Conservation (phyloP, 2,329 filamentous ascomycete genomes). For the Chalaropsis ovoidea region DNA sequence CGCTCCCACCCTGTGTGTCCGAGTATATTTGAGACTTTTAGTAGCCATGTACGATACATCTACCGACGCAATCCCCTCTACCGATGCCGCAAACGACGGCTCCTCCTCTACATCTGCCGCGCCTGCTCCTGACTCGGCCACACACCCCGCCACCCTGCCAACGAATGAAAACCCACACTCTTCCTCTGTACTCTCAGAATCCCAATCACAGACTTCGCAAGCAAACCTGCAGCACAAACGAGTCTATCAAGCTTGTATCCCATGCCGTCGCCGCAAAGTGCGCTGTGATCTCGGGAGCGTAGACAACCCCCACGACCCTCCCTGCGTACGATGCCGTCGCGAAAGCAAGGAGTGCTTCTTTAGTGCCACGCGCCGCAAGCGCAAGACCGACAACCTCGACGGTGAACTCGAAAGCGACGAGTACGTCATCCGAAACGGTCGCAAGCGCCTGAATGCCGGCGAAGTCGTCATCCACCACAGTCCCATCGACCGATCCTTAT, state of each 20-base stretch:
- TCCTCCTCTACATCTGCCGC: not conserved
- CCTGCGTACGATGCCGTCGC: slow-evolving; percentile 83
- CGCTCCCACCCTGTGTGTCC: not conserved
- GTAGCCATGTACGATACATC: slow-evolving; percentile 17
- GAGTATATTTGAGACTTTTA: not conserved
- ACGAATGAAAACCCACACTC: not conserved
- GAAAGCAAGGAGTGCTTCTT: slow-evolving; percentile 98
- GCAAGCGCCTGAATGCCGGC: slow-evolving; percentile 49
- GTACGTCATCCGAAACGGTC: slow-evolving; percentile 61
- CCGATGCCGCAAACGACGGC: slow-evolving; percentile 24
- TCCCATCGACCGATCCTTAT: slow-evolving; percentile 38
- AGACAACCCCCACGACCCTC: slow-evolving; percentile 87
- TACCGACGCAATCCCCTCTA: not conserved
- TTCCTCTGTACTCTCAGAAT: slow-evolving; percentile 8
- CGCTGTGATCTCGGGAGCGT: slow-evolving; percentile 61
- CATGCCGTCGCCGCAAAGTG: slow-evolving; percentile 52
- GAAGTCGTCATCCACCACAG: slow-evolving; percentile 27
- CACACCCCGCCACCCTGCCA: not conserved
- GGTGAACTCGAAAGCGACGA: slow-evolving; percentile 47
- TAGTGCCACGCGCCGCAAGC: slow-evolving; percentile 85
- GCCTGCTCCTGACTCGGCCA: not conserved
- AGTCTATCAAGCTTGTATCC: slow-evolving; percentile 55
- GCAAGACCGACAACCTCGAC: slow-evolving; percentile 57
- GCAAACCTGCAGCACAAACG: slow-evolving; percentile 43
- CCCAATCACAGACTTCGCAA: slow-evolving; percentile 13